Percentiles rank a stretch among this genome's conserved stretches.
These are phyloP conservation scores for Leccinum aurantiacum DNA, from an alignment of 768 basidiomycete genomes.

Conservation along the genomic window DNA sequence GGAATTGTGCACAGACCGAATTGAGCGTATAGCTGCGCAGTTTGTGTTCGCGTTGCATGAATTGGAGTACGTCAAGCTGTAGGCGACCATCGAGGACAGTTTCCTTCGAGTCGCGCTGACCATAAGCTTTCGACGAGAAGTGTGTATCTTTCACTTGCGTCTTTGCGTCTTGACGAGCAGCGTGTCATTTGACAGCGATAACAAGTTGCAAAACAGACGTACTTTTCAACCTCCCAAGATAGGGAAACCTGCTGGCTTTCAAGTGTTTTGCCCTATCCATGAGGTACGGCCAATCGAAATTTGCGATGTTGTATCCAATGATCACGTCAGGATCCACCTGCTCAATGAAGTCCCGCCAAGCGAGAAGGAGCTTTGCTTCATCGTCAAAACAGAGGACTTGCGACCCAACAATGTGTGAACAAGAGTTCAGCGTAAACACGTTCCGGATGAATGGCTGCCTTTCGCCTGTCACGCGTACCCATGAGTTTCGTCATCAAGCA, in stretches of 20 bases:
- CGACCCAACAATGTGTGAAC: constrained; percentile 95
- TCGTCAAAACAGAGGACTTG: constrained; percentile 84
- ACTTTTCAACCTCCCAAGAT: constrained; percentile 78
- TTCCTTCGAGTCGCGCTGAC: constrained; percentile 95
- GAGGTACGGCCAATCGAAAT: constrained; percentile 96
- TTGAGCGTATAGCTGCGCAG: constrained; percentile 96
- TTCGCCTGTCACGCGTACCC: constrained; percentile 61
- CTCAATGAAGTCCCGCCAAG: constrained; percentile 90
- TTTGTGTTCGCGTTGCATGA: constrained; percentile 99
- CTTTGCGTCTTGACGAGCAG: constrained; percentile 52
- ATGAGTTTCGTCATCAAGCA: constrained; percentile 3
- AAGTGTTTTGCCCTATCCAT: constrained; percentile 88
- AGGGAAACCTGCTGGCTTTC: constrained; percentile 66
- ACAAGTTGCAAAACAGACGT: constrained; percentile 10
- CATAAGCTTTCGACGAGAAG: constrained; percentile 97
- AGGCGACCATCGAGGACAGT: constrained; percentile 88
- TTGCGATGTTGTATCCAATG: constrained; percentile 93
- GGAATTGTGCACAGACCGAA: constrained; percentile 95
- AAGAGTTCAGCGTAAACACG: constrained; percentile 92
- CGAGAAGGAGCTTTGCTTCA: constrained; percentile 69
- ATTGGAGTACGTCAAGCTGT: constrained; percentile 93
- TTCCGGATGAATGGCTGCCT: constrained; percentile 93
- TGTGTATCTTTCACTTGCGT: constrained; percentile 90
- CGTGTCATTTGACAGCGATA: constrained; percentile 5
- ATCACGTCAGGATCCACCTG: constrained; percentile 93